Base-by-base conservation (phyloP, 768 basidiomycete species). In the Symmetrospora coprosmae region DNA sequence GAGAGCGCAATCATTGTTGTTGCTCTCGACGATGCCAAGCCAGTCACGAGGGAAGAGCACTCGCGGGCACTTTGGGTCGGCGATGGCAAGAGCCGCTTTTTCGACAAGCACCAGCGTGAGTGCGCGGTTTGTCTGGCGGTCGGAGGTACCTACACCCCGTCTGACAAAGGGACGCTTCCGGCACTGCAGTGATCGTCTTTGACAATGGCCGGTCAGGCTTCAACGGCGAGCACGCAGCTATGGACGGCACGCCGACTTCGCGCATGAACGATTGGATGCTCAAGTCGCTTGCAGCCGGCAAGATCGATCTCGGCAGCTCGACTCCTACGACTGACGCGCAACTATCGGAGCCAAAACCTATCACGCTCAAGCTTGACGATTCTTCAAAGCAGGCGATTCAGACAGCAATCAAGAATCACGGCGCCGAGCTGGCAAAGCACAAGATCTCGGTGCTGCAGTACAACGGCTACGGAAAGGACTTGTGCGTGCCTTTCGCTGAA, bases 141-240 rank as follows among this genome's bases (percentile, higher is more conserved):
- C 3, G 7, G 2, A 39, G 38, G 19, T 13, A 39, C 38, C 38
- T 39, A 13, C 38, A 19, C 19, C 21, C 13, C n/a, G 14, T 27
- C n/a, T 16, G 14, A 6, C 5, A 9, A 49, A 23, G 47, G 9
- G 17, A 38, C 60, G 39, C 40, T 49, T 14, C 7, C 4, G 13
- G 11, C 43, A 35, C 28, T 21, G 13, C 69, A 90, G 88, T 96
- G 53, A 81, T 99, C 68, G 87, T 99, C 7, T 92, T 87, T 69
- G 87, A 89, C 61, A 89, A 90, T 66, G 94, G 89, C 45, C 86
- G 87, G 35, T 89, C 87, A 23, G 92, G 86, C 0, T 99, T 97
- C 79, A 74, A 74, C 63, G 76, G 75, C 30, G 75, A 77, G 65
- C 75, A 76, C 71, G 69, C 72, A 56, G 73, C 63, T 50, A 67